Evolutionary conservation across 2,329 filamentous ascomycete species (phyloP).

Genomic region (Sordariomycetes sp.): DNA sequence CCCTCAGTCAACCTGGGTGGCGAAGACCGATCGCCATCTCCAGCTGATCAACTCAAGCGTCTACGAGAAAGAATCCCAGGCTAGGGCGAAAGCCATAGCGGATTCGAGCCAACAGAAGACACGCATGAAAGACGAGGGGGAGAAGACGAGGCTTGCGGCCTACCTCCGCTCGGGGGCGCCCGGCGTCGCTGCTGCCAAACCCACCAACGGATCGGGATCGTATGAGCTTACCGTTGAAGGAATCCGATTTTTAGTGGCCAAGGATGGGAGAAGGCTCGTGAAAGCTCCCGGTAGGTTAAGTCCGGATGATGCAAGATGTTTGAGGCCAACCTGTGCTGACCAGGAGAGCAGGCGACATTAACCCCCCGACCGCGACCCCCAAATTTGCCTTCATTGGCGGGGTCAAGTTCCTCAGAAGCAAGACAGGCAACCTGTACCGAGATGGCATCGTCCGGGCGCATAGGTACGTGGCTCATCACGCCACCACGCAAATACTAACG

Average conservation of each 20-base stretch:
- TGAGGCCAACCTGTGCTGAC: background rate
- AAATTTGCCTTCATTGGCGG: slow-evolving; percentile 64
- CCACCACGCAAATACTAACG: slow-evolving; percentile 24
- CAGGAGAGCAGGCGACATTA: slow-evolving; percentile 1
- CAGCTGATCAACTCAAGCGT: slow-evolving; percentile 75
- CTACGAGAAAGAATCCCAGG: slow-evolving; percentile 63
- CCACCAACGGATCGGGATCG: slow-evolving; percentile 15
- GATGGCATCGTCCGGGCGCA: slow-evolving; percentile 65
- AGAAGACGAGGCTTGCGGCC: slow-evolving; percentile 44
- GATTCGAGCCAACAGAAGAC: slow-evolving; percentile 52
- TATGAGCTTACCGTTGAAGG: slow-evolving; percentile 42
- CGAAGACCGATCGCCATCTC: slow-evolving; percentile 64
- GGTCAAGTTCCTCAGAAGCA: slow-evolving; percentile 75
- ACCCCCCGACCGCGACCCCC: slow-evolving; percentile 42
- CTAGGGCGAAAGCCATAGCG: slow-evolving; percentile 60
- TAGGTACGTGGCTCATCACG: slow-evolving; percentile 45
- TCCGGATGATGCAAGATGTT: slow-evolving; percentile 17
- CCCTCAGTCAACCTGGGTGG: slow-evolving; percentile 47
- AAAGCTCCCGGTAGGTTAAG: slow-evolving; percentile 53
- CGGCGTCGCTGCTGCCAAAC: slow-evolving; percentile 13
- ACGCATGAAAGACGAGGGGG: slow-evolving; percentile 39
- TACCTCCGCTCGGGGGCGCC: slow-evolving; percentile 12
- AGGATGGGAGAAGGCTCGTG: slow-evolving; percentile 74
- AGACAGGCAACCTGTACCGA: slow-evolving; percentile 77
- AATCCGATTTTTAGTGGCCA: slow-evolving; percentile 61